These are phyloP conservation scores for Colletotrichum sp. DNA, from an alignment of 2,329 filamentous ascomycete species.

Conservation along the genomic window DNA sequence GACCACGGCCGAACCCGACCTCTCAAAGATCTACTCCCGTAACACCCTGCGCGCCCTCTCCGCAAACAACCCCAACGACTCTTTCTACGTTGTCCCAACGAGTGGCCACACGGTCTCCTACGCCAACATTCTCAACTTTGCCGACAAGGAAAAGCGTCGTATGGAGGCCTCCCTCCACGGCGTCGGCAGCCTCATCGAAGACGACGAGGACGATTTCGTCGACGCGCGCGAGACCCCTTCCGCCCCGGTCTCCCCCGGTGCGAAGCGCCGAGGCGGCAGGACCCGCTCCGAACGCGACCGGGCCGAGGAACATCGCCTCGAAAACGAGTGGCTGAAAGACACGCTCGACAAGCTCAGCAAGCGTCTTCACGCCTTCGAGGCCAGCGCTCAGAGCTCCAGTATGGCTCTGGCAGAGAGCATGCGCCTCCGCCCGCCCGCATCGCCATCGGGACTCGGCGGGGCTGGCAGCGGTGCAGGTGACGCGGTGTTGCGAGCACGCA, in stretches of 20 bases:
- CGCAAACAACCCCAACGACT: conserved; percentile 69
- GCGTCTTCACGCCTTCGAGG: conserved; percentile 91
- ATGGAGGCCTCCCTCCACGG: conserved; percentile 54
- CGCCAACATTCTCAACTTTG: conserved; percentile 81
- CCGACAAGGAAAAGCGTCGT: conserved; percentile 69
- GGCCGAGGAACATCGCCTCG: conserved; percentile 85
- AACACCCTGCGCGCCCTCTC: conserved; percentile 82
- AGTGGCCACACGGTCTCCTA: conserved; percentile 93
- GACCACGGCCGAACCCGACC: conserved; percentile 67
- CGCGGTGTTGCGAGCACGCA: conserved; percentile 49
- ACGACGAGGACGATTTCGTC: conserved; percentile 85
- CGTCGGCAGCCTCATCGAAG: conserved; percentile 54
- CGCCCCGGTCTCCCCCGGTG: conserved; percentile 45
- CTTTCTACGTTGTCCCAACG: conserved; percentile 94
- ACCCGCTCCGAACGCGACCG: conserved; percentile 50
- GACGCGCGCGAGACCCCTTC: conserved; percentile 75
- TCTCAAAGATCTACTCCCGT: conserved; percentile 83
- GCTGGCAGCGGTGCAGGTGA: conserved; percentile 28
- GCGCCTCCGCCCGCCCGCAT: conserved; percentile 64
- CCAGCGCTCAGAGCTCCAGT: conserved; percentile 86
- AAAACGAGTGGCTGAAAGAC: conserved; percentile 86
- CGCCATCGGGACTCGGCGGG: conserved; percentile 45
- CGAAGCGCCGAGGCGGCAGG: conserved; percentile 45
- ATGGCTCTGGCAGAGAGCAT: conserved; percentile 87
- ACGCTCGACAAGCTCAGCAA: conserved; percentile 86